Evolutionary conservation across 1,139 yeast species (phyloP).

Genomic region (Hyphopichia fennica): DNA sequence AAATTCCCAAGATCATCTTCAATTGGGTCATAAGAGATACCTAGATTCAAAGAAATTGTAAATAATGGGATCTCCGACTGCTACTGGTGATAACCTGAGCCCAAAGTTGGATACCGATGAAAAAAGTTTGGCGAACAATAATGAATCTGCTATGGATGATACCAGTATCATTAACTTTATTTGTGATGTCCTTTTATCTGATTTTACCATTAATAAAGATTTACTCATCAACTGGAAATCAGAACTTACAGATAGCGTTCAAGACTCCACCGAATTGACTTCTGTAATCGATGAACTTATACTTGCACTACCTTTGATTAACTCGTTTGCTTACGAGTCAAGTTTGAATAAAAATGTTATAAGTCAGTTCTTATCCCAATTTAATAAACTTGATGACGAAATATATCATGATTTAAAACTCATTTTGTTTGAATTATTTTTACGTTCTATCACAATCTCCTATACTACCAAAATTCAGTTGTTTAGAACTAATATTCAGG

Average conservation of each 20-base stretch:
- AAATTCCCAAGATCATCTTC: no score
- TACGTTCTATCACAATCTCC: constrained; percentile 21
- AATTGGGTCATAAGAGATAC: no score
- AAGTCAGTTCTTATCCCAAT: constrained; percentile 13
- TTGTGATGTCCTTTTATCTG: constrained; percentile 25
- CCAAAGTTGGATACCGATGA: not conserved
- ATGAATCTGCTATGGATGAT: constrained; percentile 6
- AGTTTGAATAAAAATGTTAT: constrained; percentile 5
- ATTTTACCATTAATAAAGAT: constrained; percentile 26
- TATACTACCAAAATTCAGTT: constrained; percentile 28
- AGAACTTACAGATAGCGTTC: not conserved
- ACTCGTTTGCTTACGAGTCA: constrained; percentile 1
- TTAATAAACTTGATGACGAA: constrained; percentile 22
- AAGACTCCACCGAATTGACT: constrained; percentile 1
- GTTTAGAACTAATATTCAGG: constrained; percentile 18
- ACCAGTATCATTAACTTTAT: constrained; percentile 11
- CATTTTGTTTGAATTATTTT: constrained; percentile 29
- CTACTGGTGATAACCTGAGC: not conserved
- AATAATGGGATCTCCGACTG: not conserved
- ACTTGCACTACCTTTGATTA: not conserved
- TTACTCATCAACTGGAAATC: constrained; percentile 38
- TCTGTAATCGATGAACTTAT: constrained; percentile 1
- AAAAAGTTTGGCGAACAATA: not conserved
- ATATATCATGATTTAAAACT: constrained; percentile 31
- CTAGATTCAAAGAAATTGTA: no score